Evolutionary conservation across 176 grass and related monocot species (phyloP).

Genomic region (Lolium perenne): DNA sequence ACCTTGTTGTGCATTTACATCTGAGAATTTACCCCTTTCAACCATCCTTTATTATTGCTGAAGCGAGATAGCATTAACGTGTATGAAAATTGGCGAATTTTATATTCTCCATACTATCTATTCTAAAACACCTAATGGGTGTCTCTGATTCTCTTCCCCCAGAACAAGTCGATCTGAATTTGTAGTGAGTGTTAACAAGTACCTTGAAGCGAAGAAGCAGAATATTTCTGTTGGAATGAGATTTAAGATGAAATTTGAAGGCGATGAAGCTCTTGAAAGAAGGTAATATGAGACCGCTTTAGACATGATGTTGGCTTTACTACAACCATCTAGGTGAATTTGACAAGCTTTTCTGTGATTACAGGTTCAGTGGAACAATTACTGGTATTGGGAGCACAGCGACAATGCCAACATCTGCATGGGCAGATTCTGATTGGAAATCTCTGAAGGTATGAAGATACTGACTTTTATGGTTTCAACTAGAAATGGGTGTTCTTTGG

Average conservation of each 20-base stretch:
- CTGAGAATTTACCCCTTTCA: not conserved
- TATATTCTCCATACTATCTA: constrained; percentile 7
- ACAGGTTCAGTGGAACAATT: constrained; percentile 96
- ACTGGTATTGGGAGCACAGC: constrained; percentile 63
- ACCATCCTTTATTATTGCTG: not conserved
- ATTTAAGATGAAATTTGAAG: constrained; percentile 98
- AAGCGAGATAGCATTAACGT: constrained; percentile 11
- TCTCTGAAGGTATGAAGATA: constrained; percentile 76
- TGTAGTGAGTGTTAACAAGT: constrained; percentile 88
- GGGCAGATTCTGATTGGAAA: constrained; percentile 91
- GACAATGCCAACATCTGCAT: constrained; percentile 57
- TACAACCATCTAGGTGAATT: constrained; percentile 17
- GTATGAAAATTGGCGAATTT: not conserved
- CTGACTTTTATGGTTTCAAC: constrained; percentile 17
- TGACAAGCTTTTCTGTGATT: constrained; percentile 37
- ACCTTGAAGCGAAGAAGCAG: constrained; percentile 85
- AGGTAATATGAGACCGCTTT: constrained; percentile 56
- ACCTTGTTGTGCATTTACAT: constrained; percentile 11
- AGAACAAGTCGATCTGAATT: constrained; percentile 93
- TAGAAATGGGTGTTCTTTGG: not conserved
- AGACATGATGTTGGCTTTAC: constrained; percentile 29
- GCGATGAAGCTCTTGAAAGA: constrained; percentile 87
- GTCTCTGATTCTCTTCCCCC: constrained; percentile 38
- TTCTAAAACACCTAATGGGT: constrained; percentile 2
- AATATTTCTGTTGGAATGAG: constrained; percentile 89